These are phyloP conservation scores for Trichaptum fuscoviolaceum DNA, from an alignment of 768 basidiomycete genomes.

Conservation along the genomic window DNA sequence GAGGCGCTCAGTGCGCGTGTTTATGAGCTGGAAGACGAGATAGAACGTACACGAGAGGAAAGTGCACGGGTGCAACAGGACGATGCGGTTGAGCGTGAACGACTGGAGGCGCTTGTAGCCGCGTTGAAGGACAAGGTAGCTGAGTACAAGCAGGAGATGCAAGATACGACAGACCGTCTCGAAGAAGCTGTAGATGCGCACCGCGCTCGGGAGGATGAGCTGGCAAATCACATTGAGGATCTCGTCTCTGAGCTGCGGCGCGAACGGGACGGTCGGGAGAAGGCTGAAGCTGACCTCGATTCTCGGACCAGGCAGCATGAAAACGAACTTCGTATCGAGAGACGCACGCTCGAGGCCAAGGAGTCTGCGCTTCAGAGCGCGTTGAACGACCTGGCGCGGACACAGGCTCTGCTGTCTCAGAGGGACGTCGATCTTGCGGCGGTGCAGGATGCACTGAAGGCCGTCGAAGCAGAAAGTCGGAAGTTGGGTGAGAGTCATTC, in stretches of 20 bases:
- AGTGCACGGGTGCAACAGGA: conserved; percentile 64
- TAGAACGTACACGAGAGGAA: conserved; percentile 72
- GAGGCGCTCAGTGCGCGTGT: conserved; percentile 74
- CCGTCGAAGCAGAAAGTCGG: conserved; percentile 71
- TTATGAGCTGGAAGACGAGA: conserved; percentile 82
- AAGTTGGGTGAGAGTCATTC: conserved; percentile 80
- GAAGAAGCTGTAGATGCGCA: conserved; percentile 63
- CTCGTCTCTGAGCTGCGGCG: conserved; percentile 56
- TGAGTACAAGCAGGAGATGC: conserved; percentile 56
- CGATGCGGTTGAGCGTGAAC: conserved; percentile 63
- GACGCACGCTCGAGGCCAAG: conserved; percentile 63
- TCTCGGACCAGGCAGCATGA: conserved; percentile 59
- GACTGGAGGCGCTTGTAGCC: conserved; percentile 56
- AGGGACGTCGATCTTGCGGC: conserved; percentile 72
- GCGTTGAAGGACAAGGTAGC: conserved; percentile 84
- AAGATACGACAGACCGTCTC: conserved; percentile 60
- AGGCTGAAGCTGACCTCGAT: conserved; percentile 48
- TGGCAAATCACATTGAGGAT: conserved; percentile 69
- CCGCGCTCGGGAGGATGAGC: conserved; percentile 69
- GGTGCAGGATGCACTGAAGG: conserved; percentile 67
- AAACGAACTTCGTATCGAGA: conserved; percentile 51
- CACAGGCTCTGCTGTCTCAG: conserved; percentile 57
- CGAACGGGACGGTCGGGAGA: conserved; percentile 54
- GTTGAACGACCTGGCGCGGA: conserved; percentile 56
- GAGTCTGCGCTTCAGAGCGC: conserved; percentile 62